phyloP scores from a whole-genome alignment of 768 basidiomycete genomes.

The Pisolithus microcarpus region DNA sequence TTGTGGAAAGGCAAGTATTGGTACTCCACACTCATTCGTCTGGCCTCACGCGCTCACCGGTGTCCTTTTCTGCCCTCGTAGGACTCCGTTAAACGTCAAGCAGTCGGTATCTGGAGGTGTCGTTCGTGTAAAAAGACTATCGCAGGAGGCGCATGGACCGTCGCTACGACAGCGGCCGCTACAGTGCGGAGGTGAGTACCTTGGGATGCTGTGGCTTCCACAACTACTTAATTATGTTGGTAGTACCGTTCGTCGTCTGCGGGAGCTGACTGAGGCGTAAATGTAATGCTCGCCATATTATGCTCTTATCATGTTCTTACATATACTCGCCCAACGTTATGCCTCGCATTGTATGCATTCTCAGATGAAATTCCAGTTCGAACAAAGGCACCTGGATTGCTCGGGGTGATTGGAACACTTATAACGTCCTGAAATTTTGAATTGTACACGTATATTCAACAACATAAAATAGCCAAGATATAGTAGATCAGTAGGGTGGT shows the following conservation, averaged over 20 bases:
- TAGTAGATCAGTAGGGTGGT: constrained; percentile 1
- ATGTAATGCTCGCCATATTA: constrained; percentile 18
- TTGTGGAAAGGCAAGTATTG: constrained; percentile 99
- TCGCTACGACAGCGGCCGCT: constrained; percentile 94
- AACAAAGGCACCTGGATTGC: too few species aligned
- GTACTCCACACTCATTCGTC: not conserved
- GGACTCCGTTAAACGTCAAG: constrained; percentile 94
- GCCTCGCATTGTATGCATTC: constrained; percentile 4
- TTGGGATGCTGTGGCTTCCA: not conserved
- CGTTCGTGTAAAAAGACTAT: constrained; percentile 92
- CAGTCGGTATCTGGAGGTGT: constrained; percentile 98
- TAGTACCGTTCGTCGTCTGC: constrained; percentile 92
- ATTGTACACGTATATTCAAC: constrained; percentile 21
- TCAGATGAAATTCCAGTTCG: too few species aligned
- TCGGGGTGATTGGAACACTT: too few species aligned
- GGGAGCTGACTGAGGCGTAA: constrained; percentile 91
- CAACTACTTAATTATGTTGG: constrained; percentile 1
- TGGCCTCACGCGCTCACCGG: not conserved
- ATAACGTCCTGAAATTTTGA: not conserved
- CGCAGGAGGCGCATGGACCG: constrained; percentile 98
- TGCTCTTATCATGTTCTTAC: constrained; percentile 17
- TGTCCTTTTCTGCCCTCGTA: constrained; percentile 32
- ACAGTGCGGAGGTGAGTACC: constrained; percentile 86
- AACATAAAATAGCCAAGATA: constrained; percentile 2
- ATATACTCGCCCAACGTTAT: constrained; percentile 12